phyloP scores from a whole-genome alignment of 768 basidiomycete species.

The Termitomyces sp. region DNA sequence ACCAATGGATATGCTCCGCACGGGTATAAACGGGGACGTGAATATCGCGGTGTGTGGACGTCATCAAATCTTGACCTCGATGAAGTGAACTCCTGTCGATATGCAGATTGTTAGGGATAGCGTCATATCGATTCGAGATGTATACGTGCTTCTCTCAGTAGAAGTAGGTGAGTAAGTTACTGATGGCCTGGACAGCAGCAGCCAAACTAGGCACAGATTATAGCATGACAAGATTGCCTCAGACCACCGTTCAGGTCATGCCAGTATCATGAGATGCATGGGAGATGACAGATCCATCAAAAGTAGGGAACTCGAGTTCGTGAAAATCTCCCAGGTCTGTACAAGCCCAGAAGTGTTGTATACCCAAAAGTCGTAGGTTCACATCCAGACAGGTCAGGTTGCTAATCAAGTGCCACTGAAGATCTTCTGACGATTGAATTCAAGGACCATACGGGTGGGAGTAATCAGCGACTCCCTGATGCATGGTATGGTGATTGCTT shows the following conservation, averaged over 20 bases:
- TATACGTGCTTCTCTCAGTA: not conserved
- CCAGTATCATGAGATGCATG: not conserved
- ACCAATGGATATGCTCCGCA: not conserved
- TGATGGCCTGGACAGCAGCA: not conserved
- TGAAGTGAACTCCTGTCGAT: not conserved
- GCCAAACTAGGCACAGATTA: not conserved
- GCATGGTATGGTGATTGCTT: not conserved
- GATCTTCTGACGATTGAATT: not conserved
- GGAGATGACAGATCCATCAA: not conserved
- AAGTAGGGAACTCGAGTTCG: not conserved
- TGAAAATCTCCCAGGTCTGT: not conserved
- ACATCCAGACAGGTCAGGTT: not conserved
- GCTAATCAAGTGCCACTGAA: not conserved
- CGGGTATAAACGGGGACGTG: not conserved
- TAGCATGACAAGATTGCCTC: not conserved
- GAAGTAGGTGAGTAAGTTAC: not conserved
- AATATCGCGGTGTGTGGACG: slow-evolving; percentile 1
- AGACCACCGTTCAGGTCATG: not conserved
- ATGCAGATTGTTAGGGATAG: not conserved
- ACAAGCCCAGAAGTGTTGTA: no score
- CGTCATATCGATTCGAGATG: not conserved
- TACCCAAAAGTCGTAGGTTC: not conserved
- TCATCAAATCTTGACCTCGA: not conserved
- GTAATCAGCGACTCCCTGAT: not conserved
- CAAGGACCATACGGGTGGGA: not conserved